Conservation (phyloP, 78 protist genomes). For the Anaeramoeba flamelloides region DNA sequence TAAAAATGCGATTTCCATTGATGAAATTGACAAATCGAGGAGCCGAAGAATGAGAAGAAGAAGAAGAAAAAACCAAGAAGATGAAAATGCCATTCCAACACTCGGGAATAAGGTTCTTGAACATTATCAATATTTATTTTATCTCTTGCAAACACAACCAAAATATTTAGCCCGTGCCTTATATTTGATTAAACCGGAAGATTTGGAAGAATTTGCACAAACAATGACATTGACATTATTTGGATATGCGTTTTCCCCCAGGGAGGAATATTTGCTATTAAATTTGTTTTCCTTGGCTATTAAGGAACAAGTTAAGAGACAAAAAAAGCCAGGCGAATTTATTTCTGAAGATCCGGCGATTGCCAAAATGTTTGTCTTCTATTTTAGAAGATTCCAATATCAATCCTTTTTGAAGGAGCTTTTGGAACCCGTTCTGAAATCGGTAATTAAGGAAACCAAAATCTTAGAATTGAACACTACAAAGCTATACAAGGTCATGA, state of each 20-base stretch:
- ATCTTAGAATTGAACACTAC: constrained; percentile 17
- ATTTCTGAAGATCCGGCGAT: constrained; percentile 45
- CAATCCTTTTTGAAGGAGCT: constrained; percentile 33
- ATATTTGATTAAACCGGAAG: constrained; percentile 31
- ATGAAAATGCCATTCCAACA: constrained; percentile 27
- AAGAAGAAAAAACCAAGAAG: constrained; percentile 34
- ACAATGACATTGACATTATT: constrained; percentile 52
- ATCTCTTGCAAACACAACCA: constrained; percentile 57
- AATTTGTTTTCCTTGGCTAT: constrained; percentile 42
- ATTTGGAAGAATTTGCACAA: constrained; percentile 45
- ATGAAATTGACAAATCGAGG: neutral
- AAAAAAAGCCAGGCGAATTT: constrained; percentile 40
- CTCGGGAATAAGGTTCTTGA: constrained; percentile 24
- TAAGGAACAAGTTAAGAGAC: constrained; percentile 38
- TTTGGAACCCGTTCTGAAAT: constrained; percentile 41
- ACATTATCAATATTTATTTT: constrained; percentile 46
- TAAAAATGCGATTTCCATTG: constrained; percentile 45
- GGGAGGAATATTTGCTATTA: constrained; percentile 57
- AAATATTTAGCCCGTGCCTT: constrained; percentile 49
- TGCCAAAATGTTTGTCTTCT: constrained; percentile 53
- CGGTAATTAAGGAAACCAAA: constrained; percentile 35
- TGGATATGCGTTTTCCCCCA: constrained; percentile 65
- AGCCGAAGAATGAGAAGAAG: too few relatives aligned
- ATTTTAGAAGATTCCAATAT: constrained; percentile 35
- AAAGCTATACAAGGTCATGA: constrained; percentile 29